Evolutionary conservation across 2,329 filamentous ascomycete species (phyloP), one percentile per base, ranked within the genome.

Genomic region (Aspergillus tanneri): DNA sequence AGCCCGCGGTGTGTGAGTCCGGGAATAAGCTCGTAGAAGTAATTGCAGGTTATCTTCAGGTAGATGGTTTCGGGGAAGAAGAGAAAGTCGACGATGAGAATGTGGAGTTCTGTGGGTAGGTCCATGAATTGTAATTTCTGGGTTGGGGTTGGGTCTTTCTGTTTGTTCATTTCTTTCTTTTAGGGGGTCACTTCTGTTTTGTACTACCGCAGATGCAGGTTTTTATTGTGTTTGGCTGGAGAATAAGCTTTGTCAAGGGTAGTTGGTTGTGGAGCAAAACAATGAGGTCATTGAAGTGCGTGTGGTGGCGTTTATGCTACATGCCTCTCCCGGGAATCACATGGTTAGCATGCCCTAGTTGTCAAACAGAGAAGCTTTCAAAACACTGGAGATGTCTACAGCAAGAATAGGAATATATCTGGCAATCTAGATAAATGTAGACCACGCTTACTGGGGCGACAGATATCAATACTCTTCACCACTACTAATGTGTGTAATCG

Each of bases 81-180:
- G 34, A 70, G 60, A 14, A 60, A 22, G 6, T 49, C 35, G 27
- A 52, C 34, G 25, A 70, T 62, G 1, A 57, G 44, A 18, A 59
- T 47, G 27, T 66, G 65, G 18, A 70, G 49, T 50, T 70, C 67
- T 0, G 63, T 55, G 9, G 68, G 67, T 3, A 69, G 59, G 10
- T 11, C 2, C 6, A 43, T 11, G 8, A 43, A 10, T 3, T 1
- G 34, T 28, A n/a, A n/a, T n/a, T n/a, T n/a, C n/a, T 11, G 19
- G 36, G 19, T n/a, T 22, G 36, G 19, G 1, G 2, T 24, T 23
- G 16, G 8, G 14, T 38, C 19, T 38, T 16, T 23, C 7, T 3
- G 6, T n/a, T n/a, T n/a, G n/a, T n/a, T n/a, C n/a, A n/a, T n/a
- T n/a, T n/a, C n/a, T n/a, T n/a, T n/a, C n/a, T n/a, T n/a, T n/a